phyloP scores from a whole-genome alignment of 2,329 filamentous ascomycete genomes.

The Hirsutella thompsonii region DNA sequence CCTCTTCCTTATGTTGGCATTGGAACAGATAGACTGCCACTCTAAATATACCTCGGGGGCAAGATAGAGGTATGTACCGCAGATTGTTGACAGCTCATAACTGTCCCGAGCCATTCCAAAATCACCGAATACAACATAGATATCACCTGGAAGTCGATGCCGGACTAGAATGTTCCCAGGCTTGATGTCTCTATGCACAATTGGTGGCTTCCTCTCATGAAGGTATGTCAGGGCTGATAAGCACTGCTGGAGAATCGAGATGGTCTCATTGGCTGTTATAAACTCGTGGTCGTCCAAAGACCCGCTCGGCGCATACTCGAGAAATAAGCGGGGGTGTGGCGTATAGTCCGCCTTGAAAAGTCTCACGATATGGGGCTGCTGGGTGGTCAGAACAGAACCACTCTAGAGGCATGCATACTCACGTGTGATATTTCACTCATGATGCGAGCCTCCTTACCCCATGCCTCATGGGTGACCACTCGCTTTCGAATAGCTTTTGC shows the following conservation, averaged over 20 bases:
- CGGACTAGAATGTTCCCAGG: constrained; percentile 80
- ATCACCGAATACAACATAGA: constrained; percentile 77
- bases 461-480: neutral
- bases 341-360: neutral
- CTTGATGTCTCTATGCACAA: constrained; percentile 90
- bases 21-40: neutral
- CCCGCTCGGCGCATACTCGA: constrained; percentile 6
- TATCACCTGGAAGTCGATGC: constrained; percentile 52
- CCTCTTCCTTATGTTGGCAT: constrained; percentile 31
- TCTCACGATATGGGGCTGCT: neutral
- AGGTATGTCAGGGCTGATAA: constrained; percentile 8
- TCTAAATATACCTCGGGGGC: constrained; percentile 60
- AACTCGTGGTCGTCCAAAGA: neutral
- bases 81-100: constrained; percentile 78
- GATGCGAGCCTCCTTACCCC: constrained; percentile 10
- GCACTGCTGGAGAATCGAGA: constrained; percentile 5
- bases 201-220: constrained; percentile 19
- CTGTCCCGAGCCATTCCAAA: constrained; percentile 94
- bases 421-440: constrained; percentile 11
- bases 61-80: constrained; percentile 80
- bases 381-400: neutral
- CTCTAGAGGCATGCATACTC: constrained; percentile 1
- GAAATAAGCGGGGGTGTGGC: constrained; percentile 2
- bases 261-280: constrained; percentile 5
- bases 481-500: neutral